phyloP scores from a whole-genome alignment of 257 asterid species.

The Rauvolfia tetraphylla region DNA sequence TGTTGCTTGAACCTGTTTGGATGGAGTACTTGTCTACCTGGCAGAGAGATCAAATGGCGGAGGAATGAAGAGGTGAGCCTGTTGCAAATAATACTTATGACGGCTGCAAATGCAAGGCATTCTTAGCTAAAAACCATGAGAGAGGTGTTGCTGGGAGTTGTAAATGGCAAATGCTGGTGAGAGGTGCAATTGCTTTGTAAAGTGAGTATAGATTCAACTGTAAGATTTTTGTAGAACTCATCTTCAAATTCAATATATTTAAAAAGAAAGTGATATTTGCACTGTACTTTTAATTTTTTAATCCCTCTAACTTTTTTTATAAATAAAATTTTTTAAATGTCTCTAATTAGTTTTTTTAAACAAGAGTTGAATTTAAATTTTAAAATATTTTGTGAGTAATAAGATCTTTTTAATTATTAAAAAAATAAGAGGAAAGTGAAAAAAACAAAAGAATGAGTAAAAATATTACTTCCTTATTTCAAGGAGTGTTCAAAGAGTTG shows the following conservation, averaged over 20 bases:
- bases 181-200: neutral
- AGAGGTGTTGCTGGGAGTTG: neutral
- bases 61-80: slow-evolving; percentile 22
- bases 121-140: neutral
- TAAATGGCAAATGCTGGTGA: neutral
- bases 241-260: neutral
- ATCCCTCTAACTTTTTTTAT: too few relatives aligned
- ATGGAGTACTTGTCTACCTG: slow-evolving; percentile 35
- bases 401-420: too few relatives aligned
- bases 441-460: too few relatives aligned
- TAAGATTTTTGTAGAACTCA: neutral
- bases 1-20: slow-evolving; percentile 69
- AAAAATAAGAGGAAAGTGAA: too few relatives aligned
- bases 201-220: neutral
- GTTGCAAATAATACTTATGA: neutral
- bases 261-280: too few relatives aligned
- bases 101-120: neutral
- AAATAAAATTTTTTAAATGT: too few relatives aligned
- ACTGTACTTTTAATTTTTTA: too few relatives aligned
- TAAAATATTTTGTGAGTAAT: too few relatives aligned
- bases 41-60: slow-evolving; percentile 35
- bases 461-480: too few relatives aligned
- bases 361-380: too few relatives aligned
- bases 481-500: too few relatives aligned
- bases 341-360: too few relatives aligned